Evolutionary conservation across 1,284 basidiomycete genomes (phyloP), one percentile per base, ranked within the genome.

Genomic region (Naganishia cerealis): DNA sequence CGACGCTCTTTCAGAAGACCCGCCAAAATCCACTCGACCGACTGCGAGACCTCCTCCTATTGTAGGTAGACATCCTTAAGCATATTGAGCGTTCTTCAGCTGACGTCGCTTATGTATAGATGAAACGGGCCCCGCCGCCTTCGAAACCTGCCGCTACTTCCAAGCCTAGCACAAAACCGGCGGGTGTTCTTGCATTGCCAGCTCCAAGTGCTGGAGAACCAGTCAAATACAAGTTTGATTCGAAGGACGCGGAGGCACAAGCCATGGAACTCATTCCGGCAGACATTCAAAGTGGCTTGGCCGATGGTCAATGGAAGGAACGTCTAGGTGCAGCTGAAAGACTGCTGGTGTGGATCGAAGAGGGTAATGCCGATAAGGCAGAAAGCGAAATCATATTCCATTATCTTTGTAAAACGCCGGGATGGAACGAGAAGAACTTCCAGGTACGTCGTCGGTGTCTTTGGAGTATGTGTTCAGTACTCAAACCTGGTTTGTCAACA

Each of bases 341-440:
- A 75, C 87, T 99, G 86, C 84, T 86, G 6, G 81, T 83, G 7
- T 99, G 95, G 95, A 81, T 93, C 6, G 88, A 90, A 70, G 78
- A 80, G 16, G 84, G 84, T 6, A 84, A 86, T 16, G 85, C 87
- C 15, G 85, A 86, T 42, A 84, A 54, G 33, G 61, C 38, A 1
- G 95, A 99, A 73, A 87, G 90, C 29, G 96, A 99, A 79, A 86
- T 99, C 12, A 79, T 99, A 57, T 87, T 98, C 18, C 86, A 95
- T n/a, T 90, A 91, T 73, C 81, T 99, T 63, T 88, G 87, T 29
- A 98, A 96, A 84, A 94, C 91, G 75, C 86, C 86, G 1, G 94
- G 95, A 1, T 97, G 93, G 94, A 87, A 86, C 50, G 96, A 99
- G 82, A 99, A 97, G 85, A 99, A 99, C 76, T 99, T 99, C 76